phyloP scores from a whole-genome alignment of 331 rosid genomes.

The Quercus tomentella region DNA sequence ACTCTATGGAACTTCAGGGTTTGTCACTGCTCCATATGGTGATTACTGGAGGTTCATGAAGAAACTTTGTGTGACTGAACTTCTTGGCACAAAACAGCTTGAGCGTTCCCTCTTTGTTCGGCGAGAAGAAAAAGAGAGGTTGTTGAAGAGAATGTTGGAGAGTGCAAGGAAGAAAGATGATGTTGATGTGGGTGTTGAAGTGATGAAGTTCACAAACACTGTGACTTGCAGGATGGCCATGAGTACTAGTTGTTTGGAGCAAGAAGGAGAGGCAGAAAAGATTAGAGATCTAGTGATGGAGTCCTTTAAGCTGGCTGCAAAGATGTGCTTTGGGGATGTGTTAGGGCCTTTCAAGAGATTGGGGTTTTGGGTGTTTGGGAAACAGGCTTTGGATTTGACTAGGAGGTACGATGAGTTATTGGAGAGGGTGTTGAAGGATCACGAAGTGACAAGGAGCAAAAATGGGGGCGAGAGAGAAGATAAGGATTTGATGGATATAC shows the following conservation, averaged over 20 bases:
- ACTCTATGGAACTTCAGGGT: slow-evolving; percentile 38
- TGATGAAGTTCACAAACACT: slow-evolving; percentile 49
- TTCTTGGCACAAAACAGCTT: slow-evolving; percentile 28
- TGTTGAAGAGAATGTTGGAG: slow-evolving; percentile 15
- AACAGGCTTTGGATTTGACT: slow-evolving; percentile 36
- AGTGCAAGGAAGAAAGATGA: background rate
- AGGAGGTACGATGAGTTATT: slow-evolving; percentile 42
- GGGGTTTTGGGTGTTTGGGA: slow-evolving; percentile 45
- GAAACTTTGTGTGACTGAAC: slow-evolving; percentile 37
- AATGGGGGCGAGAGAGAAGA: slow-evolving; percentile 5
- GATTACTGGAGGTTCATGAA: slow-evolving; percentile 59
- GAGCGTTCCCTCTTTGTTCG: slow-evolving; percentile 32
- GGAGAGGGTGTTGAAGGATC: slow-evolving; percentile 47
- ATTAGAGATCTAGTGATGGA: slow-evolving; percentile 39
- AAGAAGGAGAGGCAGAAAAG: slow-evolving; percentile 32
- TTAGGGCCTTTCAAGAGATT: slow-evolving; percentile 45
- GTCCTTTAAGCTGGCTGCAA: slow-evolving; percentile 37
- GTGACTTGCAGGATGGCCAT: slow-evolving; percentile 44
- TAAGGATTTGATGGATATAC: slow-evolving; percentile 44
- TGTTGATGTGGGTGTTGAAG: slow-evolving; percentile 37
- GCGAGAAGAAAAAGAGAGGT: slow-evolving; percentile 4
- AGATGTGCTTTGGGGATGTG: slow-evolving; percentile 51
- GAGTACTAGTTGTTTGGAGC: slow-evolving; percentile 44
- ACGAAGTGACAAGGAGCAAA: slow-evolving; percentile 25
- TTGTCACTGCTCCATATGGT: slow-evolving; percentile 44